Conservation (phyloP, 176 grass and related monocot genomes). For the Triticum turgidum region DNA sequence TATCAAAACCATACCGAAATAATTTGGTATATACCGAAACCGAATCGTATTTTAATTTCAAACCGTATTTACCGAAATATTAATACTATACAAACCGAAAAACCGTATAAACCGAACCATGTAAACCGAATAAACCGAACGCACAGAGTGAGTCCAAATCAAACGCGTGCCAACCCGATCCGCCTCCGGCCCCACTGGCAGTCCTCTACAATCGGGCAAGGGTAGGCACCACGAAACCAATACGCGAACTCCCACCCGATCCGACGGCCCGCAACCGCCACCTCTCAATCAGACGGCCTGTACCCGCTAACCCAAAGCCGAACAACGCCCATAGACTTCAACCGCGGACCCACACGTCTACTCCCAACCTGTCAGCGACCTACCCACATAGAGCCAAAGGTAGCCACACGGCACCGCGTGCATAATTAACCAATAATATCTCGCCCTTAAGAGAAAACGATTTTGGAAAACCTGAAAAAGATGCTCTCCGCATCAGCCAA, state of each 20-base stretch:
- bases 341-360: accelerated
- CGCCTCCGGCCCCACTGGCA: no score
- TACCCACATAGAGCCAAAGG: background rate
- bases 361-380: background rate
- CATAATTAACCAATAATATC: slow-evolving; percentile 37
- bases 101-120: no score
- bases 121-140: no score
- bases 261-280: background rate
- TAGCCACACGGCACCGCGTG: background rate
- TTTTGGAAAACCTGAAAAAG: slow-evolving; percentile 25
- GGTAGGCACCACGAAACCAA: slow-evolving; percentile 5
- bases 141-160: no score
- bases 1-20: no score
- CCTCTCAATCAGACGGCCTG: slow-evolving; percentile 16
- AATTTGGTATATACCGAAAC: no score
- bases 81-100: no score
- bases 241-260: background rate
- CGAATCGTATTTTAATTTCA: no score
- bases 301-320: background rate
- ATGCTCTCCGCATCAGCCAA: slow-evolving; percentile 56
- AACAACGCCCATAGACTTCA: background rate
- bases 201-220: background rate
- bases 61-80: no score
- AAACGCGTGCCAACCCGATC: no score
- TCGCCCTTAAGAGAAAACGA: background rate